Evolutionary conservation across 2,329 filamentous ascomycete genomes (phyloP).

Genomic region (Aspergillus sp.): DNA sequence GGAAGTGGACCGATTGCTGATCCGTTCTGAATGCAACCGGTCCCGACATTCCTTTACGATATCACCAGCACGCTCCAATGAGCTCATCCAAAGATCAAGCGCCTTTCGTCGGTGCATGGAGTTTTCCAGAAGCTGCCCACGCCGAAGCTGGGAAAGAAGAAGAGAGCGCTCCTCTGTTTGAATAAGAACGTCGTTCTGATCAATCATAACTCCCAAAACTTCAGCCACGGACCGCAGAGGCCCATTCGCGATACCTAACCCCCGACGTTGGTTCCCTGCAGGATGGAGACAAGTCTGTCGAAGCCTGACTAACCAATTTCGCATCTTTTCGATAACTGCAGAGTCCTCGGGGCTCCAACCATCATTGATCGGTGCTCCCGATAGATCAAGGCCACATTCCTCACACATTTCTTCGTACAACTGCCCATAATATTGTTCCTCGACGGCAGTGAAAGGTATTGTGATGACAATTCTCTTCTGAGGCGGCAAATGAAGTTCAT

Average conservation of each 20-base stretch:
- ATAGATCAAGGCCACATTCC: conserved; percentile 62
- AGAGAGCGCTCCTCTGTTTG: conserved; percentile 68
- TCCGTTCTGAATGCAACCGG: conserved; percentile 55
- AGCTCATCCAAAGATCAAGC: conserved; percentile 66
- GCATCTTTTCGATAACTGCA: conserved; percentile 67
- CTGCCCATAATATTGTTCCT: conserved; percentile 82
- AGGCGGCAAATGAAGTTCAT: conserved; percentile 74
- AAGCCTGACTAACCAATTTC: conserved; percentile 72
- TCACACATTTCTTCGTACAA: conserved; percentile 74
- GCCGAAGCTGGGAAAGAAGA: conserved; percentile 62
- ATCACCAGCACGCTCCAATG: conserved; percentile 48
- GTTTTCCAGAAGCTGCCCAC: conserved; percentile 78
- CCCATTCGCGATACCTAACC: conserved; percentile 61
- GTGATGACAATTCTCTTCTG: conserved; percentile 87
- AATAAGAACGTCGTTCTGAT: conserved; percentile 70
- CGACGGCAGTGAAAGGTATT: conserved; percentile 84
- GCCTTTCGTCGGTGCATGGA: conserved; percentile 67
- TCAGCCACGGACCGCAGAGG: conserved; percentile 80
- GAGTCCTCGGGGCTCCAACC: conserved; percentile 66
- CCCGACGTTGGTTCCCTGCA: conserved; percentile 63
- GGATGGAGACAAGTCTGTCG: conserved; percentile 85
- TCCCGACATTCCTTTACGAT: conserved; percentile 63
- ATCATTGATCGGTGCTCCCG: conserved; percentile 61
- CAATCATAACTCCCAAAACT: conserved; percentile 88
- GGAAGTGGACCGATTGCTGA: conserved; percentile 25